Conservation (phyloP, 208 protist species). For the Hexamita inflata region DNA sequence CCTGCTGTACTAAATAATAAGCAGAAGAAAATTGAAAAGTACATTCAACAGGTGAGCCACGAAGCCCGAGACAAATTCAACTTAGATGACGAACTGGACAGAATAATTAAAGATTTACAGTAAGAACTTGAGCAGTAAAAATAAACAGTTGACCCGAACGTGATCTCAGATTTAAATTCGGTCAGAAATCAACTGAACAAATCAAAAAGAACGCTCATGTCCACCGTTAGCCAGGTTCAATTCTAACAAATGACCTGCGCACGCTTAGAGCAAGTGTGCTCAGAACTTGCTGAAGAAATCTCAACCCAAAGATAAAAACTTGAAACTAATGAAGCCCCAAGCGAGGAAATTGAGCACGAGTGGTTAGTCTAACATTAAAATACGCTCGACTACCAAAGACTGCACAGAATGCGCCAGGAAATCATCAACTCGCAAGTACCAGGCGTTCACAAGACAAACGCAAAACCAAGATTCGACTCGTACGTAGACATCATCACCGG, state of each 20-base stretch:
- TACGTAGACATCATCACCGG: neutral
- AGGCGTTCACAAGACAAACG: neutral
- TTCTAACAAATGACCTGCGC: neutral
- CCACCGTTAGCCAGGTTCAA: neutral
- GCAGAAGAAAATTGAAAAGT: neutral
- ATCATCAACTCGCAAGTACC: neutral
- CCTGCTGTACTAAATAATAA: neutral
- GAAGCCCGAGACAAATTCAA: neutral
- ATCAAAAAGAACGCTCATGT: neutral
- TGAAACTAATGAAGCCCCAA: neutral
- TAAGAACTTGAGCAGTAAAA: neutral
- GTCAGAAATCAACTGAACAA: neutral
- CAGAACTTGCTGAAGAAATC: neutral
- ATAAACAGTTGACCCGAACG: neutral
- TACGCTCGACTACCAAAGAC: neutral
- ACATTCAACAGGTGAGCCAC: neutral
- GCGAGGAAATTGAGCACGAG: slow-evolving; percentile 21
- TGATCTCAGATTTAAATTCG: neutral
- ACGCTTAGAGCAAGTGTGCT: neutral
- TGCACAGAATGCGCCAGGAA: neutral
- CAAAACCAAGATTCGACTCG: slow-evolving; percentile 8
- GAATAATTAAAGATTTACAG: neutral
- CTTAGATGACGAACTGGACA: slow-evolving; percentile 11
- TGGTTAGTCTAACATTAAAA: slow-evolving; percentile 17
- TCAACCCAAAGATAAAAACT: neutral